Conservation (phyloP, 2,329 filamentous ascomycete genomes). For the Aspergillus pseudoviridinutans region DNA sequence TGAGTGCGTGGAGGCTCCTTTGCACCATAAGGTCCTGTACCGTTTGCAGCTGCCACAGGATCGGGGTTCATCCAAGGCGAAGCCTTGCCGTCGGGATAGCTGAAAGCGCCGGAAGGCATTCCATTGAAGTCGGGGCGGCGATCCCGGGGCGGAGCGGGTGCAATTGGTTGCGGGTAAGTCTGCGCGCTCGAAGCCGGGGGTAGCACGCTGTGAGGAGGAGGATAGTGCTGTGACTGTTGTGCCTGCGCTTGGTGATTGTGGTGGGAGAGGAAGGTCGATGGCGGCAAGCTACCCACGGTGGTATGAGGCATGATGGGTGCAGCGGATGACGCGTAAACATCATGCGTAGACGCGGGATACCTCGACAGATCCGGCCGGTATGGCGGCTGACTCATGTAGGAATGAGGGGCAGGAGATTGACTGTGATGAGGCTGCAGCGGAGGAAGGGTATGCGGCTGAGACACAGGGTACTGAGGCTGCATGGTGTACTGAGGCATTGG, state of each 20-base stretch:
- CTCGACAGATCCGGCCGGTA: constrained; percentile 42
- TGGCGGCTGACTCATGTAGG: constrained; percentile 39
- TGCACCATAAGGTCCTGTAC: constrained; percentile 34
- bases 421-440: constrained; percentile 45
- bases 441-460: constrained; percentile 43
- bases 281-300: constrained; percentile 40
- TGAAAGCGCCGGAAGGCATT: constrained; percentile 68
- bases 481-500: constrained; percentile 46
- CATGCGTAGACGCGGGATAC: constrained; percentile 40
- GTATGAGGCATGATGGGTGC: constrained; percentile 42
- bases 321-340: constrained; percentile 40
- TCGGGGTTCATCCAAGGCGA: constrained; percentile 46
- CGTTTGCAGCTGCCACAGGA: constrained; percentile 36
- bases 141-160: constrained; percentile 60
- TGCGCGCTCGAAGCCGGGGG: constrained; percentile 63
- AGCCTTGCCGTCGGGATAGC: constrained; percentile 52
- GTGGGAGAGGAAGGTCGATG: constrained; percentile 41
- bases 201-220: constrained; percentile 52
- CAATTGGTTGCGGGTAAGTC: constrained; percentile 71
- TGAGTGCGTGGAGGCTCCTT: constrained; percentile 60
- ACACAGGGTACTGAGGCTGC: constrained; percentile 43
- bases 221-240: constrained; percentile 38
- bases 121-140: constrained; percentile 56
- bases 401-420: constrained; percentile 41
- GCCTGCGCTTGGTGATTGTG: constrained; percentile 36